Conservation (phyloP, 345 rosid genomes). For the Excoecaria agallocha region DNA sequence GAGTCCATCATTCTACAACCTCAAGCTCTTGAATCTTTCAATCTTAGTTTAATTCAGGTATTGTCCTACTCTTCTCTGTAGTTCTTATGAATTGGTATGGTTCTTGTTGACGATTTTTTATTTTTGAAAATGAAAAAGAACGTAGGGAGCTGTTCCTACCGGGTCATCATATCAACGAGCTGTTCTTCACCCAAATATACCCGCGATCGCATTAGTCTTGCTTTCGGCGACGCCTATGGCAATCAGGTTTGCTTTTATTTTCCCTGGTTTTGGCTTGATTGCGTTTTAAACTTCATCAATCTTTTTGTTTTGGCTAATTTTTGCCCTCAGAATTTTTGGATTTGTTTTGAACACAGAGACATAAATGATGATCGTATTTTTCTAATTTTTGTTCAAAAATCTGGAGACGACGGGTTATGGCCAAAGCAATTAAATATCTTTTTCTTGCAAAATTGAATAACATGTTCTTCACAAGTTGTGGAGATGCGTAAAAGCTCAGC, state of each 20-base stretch:
- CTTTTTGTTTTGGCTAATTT: background rate
- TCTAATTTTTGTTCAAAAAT: too few relatives aligned
- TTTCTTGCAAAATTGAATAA: too few relatives aligned
- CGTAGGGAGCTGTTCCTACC: slow-evolving; percentile 46
- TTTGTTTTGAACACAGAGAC: background rate
- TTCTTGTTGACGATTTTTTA: too few relatives aligned
- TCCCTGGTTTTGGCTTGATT: slow-evolving; percentile 2
- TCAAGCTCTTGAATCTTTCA: slow-evolving; percentile 44
- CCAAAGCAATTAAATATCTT: too few relatives aligned
- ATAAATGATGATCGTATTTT: too few relatives aligned
- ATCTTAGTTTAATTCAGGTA: slow-evolving; percentile 69
- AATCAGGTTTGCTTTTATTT: slow-evolving; percentile 46
- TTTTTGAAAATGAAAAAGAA: slow-evolving; percentile 2
- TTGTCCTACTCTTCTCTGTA: background rate
- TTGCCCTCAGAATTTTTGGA: too few relatives aligned
- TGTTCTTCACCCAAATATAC: slow-evolving; percentile 54
- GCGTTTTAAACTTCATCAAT: too few relatives aligned
- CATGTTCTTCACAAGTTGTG: too few relatives aligned
- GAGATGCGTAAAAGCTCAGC: too few relatives aligned
- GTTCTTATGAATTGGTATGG: background rate
- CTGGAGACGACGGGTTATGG: too few relatives aligned
- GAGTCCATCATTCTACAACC: slow-evolving; percentile 35
- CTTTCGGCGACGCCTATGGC: slow-evolving; percentile 77
- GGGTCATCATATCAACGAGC: slow-evolving; percentile 42
- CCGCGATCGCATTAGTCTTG: slow-evolving; percentile 67